Conservation (phyloP, 2,329 filamentous ascomycete species). For the Talaromyces sp. region DNA sequence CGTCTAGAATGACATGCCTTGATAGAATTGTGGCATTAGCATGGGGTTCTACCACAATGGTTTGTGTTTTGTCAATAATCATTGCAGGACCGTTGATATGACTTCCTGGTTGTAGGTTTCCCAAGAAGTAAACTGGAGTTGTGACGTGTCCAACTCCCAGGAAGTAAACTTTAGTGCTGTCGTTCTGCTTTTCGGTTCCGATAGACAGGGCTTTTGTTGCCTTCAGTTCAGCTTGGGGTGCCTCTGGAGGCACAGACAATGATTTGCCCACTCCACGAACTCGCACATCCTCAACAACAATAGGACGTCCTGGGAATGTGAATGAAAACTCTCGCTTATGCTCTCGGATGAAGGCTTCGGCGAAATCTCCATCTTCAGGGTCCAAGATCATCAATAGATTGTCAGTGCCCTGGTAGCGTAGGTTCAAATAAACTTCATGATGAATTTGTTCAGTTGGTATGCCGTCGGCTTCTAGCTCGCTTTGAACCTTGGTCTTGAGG, state of each 20-base stretch:
- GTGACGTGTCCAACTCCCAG: constrained; percentile 28
- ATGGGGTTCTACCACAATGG: constrained; percentile 81
- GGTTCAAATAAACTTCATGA: constrained; percentile 40
- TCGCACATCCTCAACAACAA: constrained; percentile 42
- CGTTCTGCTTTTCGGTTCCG: constrained; percentile 21
- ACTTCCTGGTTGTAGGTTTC: constrained; percentile 22
- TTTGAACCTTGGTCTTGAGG: constrained; percentile 31
- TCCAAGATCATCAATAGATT: constrained; percentile 44
- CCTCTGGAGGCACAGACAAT: constrained; percentile 13
- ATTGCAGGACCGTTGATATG: constrained; percentile 34
- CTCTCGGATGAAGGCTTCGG: constrained; percentile 35
- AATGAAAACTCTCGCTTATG: constrained; percentile 48
- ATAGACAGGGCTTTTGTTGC: constrained; percentile 19
- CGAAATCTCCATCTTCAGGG: constrained; percentile 39
- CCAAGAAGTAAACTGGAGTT: constrained; percentile 31
- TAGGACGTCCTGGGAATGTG: constrained; percentile 33
- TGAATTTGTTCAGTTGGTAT: constrained; percentile 35
- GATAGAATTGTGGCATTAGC: constrained; percentile 76
- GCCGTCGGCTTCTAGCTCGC: constrained; percentile 38
- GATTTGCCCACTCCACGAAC: constrained; percentile 34
- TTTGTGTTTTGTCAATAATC: constrained; percentile 72
- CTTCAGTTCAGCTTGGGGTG: constrained; percentile 13
- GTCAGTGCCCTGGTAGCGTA: constrained; percentile 48
- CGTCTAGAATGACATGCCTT: constrained; percentile 84
- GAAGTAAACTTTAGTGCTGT: constrained; percentile 29